phyloP scores from a whole-genome alignment of 2,329 filamentous ascomycete species.

The Biscogniauxia mediterranea region DNA sequence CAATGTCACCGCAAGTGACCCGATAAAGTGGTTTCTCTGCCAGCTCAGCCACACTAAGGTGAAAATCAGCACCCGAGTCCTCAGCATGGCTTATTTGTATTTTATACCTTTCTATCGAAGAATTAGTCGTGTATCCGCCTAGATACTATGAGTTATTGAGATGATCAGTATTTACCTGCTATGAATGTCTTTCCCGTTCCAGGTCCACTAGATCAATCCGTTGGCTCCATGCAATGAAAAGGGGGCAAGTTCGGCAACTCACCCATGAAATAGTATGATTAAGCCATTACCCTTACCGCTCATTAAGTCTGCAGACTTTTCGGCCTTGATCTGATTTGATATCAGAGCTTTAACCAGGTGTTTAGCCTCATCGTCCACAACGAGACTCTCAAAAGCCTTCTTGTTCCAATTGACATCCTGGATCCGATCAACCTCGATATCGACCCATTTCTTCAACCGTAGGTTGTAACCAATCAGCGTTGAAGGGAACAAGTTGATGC shows the following conservation, averaged over 20 bases:
- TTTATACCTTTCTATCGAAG: no score
- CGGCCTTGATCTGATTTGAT: slow-evolving; percentile 12
- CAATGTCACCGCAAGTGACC: slow-evolving; percentile 27
- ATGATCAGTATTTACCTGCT: slow-evolving; percentile 8
- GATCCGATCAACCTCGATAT: slow-evolving; percentile 14
- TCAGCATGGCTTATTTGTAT: no score
- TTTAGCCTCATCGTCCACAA: slow-evolving; percentile 19
- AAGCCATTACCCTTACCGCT: slow-evolving; percentile 18
- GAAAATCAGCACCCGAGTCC: no score
- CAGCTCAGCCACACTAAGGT: slow-evolving; percentile 18
- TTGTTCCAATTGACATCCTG: slow-evolving; percentile 22
- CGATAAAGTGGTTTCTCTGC: slow-evolving; percentile 21
- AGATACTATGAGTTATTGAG: no score
- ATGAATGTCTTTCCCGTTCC: slow-evolving; percentile 25
- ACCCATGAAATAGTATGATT: slow-evolving; percentile 19
- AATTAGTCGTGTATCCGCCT: no score
- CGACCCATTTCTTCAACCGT: slow-evolving; percentile 16
- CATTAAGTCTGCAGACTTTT: slow-evolving; percentile 8
- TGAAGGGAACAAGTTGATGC: slow-evolving; percentile 12
- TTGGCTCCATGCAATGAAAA: no score
- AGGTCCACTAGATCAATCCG: slow-evolving; percentile 1
- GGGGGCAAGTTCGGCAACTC: no score
- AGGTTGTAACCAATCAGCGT: slow-evolving; percentile 11
- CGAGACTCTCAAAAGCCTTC: slow-evolving; percentile 19
- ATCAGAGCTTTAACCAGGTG: slow-evolving; percentile 22